Base-by-base conservation (phyloP, 371 early-diverging fungal genomes). In the Enterocytospora artemiae region DNA sequence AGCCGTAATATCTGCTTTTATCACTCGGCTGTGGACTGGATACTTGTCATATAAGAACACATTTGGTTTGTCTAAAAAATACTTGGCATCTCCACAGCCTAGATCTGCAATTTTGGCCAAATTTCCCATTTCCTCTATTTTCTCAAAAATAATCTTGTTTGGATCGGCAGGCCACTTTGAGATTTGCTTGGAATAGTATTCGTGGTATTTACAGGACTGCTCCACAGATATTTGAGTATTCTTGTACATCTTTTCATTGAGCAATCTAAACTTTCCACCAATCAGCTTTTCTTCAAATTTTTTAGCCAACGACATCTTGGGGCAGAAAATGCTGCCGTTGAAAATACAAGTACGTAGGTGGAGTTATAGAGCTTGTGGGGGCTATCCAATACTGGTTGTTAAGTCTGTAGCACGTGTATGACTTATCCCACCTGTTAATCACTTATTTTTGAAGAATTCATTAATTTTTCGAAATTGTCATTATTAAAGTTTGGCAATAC, bases 131-230 rank as follows among this genome's bases (percentile, higher is more conserved):
- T 58, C 67, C 31, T 48, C 51, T 44, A 65, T 65, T 18, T 18
- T 45, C 1, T 79, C 71, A 51, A 91, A 85, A 67, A 91, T 84
- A 1, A 85, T 73, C 75, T 92, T 89, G 0, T 93, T 85, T 0
- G 98, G 98, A 74, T 97, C 93, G 28, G 78, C 81, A 0, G 96
- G 96, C 98, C 98, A 97, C 34, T 82, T 81, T 62, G 85, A 84
- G 4, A 89, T 89, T 78, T 94, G 96, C 14, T 85, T 80, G 1
- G 88, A 82, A 83, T 94, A 97, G 0, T 93, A 95, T 72, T 84
- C 84, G 72, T 95, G 95, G 72, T 97, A 97, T 81, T 86, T 59
- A 22, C 54, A 39, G 32, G 70, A 59, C 31, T 72, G 63, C 36
- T 72, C 63, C 18, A 66, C 52, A 45, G 34, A 63, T 2, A 79